These are phyloP conservation scores for Salix viminalis DNA, from an alignment of 345 rosid species.

Conservation along the genomic window DNA sequence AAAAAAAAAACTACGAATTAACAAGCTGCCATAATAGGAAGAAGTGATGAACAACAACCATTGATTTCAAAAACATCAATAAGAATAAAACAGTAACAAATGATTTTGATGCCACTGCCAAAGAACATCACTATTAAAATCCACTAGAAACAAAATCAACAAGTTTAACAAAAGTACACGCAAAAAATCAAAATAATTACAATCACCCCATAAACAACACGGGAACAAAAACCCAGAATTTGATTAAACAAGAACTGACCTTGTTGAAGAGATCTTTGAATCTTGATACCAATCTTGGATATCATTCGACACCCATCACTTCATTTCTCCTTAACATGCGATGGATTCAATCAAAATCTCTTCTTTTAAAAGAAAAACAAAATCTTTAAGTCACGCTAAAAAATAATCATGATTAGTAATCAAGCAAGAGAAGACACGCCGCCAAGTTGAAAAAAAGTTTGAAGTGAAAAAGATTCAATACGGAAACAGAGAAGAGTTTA, in stretches of 20 bases:
- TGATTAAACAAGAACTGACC: conserved; percentile 4
- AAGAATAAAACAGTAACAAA: neutral
- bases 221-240: neutral
- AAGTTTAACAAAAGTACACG: conserved; percentile 13
- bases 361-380: neutral
- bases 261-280: neutral
- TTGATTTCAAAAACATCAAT: neutral
- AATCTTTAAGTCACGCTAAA: neutral
- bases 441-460: neutral
- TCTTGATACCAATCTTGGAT: neutral
- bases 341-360: neutral
- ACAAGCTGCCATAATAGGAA: neutral
- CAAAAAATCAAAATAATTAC: conserved; percentile 13
- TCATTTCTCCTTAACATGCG: conserved; percentile 8
- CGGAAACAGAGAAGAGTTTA: neutral
- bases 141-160: conserved; percentile 6
- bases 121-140: conserved; percentile 9
- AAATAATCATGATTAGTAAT: neutral
- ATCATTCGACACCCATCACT: neutral
- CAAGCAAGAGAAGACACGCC: conserved; percentile 18
- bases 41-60: neutral
- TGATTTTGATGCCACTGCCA: conserved; percentile 7
- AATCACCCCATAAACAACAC: neutral
- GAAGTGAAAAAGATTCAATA: neutral
- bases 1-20: neutral